These are phyloP conservation scores for Trichoderma sp. DNA, from an alignment of 2,329 filamentous ascomycete genomes.

Conservation along the genomic window DNA sequence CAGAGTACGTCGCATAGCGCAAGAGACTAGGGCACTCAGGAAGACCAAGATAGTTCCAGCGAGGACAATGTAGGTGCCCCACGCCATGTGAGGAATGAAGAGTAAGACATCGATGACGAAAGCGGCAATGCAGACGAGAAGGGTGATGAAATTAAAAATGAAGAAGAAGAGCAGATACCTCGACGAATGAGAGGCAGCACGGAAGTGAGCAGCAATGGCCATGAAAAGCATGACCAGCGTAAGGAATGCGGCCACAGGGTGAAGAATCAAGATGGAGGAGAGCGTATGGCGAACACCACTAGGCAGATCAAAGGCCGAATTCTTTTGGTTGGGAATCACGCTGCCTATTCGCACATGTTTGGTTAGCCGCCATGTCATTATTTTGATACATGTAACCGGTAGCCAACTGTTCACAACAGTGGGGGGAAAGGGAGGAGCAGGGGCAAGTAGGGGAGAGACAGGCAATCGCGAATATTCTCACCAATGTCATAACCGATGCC, in stretches of 20 bases:
- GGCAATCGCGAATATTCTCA: constrained; percentile 35
- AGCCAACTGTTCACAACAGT: background rate
- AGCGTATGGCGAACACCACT: constrained; percentile 57
- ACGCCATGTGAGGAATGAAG: constrained; percentile 89
- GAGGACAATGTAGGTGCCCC: constrained; percentile 92
- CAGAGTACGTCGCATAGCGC: constrained; percentile 89
- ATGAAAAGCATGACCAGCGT: constrained; percentile 82
- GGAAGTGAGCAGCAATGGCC: constrained; percentile 78
- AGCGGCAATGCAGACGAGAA: constrained; percentile 78
- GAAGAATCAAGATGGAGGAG: constrained; percentile 87
- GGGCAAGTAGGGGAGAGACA: background rate
- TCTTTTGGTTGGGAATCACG: constrained; percentile 28
- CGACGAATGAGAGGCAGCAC: constrained; percentile 83
- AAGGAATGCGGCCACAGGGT: constrained; percentile 84
- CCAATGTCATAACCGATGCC: constrained; percentile 83
- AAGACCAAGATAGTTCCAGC: constrained; percentile 84
- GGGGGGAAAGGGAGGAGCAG: background rate
- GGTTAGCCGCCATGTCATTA: background rate
- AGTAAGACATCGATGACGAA: constrained; percentile 92
- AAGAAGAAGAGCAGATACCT: constrained; percentile 82
- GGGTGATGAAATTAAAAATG: constrained; percentile 80
- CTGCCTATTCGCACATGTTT: constrained; percentile 21
- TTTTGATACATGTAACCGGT: background rate
- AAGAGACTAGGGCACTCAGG: constrained; percentile 79
- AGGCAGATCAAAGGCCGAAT: constrained; percentile 55